Evolutionary conservation across 2,329 filamentous ascomycete genomes (phyloP).

Genomic region (Cercospora janseana): DNA sequence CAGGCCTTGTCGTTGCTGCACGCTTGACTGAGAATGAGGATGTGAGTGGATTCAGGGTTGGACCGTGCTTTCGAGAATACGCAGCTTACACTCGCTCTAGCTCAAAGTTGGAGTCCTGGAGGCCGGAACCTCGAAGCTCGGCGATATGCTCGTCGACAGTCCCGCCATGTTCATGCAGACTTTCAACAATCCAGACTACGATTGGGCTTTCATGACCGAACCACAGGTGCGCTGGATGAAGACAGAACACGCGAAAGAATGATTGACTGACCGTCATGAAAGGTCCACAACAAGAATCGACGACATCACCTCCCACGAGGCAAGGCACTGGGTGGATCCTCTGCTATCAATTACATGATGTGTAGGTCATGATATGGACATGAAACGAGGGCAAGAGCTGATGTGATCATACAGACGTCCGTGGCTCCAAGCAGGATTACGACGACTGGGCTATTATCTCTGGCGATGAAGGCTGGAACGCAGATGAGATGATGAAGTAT

Average conservation of each 20-base stretch:
- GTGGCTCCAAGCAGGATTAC: slow-evolving; percentile 48
- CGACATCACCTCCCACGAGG: slow-evolving; percentile 35
- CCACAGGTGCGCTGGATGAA: slow-evolving; percentile 18
- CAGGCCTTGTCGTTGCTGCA: slow-evolving; percentile 35
- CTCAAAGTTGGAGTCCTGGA: slow-evolving; percentile 32
- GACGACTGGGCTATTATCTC: slow-evolving; percentile 47
- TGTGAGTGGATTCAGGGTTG: slow-evolving; percentile 29
- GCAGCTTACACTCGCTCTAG: background rate
- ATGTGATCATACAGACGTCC: slow-evolving; percentile 35
- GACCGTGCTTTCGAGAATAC: background rate
- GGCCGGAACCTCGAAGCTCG: slow-evolving; percentile 33
- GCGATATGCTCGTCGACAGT: slow-evolving; percentile 29
- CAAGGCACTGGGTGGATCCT: slow-evolving; percentile 42
- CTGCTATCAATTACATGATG: slow-evolving; percentile 42
- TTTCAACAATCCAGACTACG: slow-evolving; percentile 30
- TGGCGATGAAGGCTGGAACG: slow-evolving; percentile 48
- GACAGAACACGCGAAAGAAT: background rate
- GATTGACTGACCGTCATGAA: background rate
- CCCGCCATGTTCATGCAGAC: slow-evolving; percentile 31
- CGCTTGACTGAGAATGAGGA: slow-evolving; percentile 35
- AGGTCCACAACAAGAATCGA: slow-evolving; percentile 25
- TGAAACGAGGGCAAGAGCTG: background rate
- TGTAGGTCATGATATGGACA: slow-evolving; percentile 1
- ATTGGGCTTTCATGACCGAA: slow-evolving; percentile 29
- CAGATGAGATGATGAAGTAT: slow-evolving; percentile 49